These are phyloP conservation scores for Ceratopteris richardii DNA, from an alignment of 75 land plant species.

Conservation along the genomic window DNA sequence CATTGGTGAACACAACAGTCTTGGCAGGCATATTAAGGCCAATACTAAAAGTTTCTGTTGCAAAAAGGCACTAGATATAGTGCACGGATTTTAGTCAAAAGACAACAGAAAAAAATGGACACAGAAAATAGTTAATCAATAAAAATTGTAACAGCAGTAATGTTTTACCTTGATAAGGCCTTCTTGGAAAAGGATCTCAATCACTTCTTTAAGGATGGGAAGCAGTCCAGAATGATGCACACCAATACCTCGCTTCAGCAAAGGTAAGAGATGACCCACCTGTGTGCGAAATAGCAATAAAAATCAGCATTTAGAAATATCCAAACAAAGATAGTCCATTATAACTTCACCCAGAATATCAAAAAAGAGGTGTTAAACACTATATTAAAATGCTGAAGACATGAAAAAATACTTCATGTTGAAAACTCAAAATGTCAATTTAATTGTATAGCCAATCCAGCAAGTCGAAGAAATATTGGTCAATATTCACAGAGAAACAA, in stretches of 20 bases:
- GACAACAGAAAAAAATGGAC: too few relatives aligned
- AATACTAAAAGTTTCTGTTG: slow-evolving; percentile 99
- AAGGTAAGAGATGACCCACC: slow-evolving; percentile 85
- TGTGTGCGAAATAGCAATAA: slow-evolving; percentile 13
- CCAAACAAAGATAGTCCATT: too few relatives aligned
- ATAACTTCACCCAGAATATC: too few relatives aligned
- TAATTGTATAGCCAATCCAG: too few relatives aligned
- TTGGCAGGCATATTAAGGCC: slow-evolving; percentile 99
- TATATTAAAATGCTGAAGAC: too few relatives aligned
- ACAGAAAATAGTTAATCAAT: slow-evolving; percentile 6
- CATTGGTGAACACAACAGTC: slow-evolving; percentile 94
- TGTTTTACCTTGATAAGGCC: slow-evolving; percentile 85
- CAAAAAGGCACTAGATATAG: slow-evolving; percentile 91
- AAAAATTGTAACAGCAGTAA: not conserved
- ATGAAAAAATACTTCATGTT: too few relatives aligned
- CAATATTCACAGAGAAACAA: too few relatives aligned
- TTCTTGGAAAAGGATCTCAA: slow-evolving; percentile 97
- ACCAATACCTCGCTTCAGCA: slow-evolving; percentile 89
- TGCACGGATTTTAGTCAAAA: too few relatives aligned
- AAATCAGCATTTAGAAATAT: not conserved
- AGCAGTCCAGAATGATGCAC: slow-evolving; percentile 99
- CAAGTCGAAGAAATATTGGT: too few relatives aligned
- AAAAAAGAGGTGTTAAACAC: too few relatives aligned
- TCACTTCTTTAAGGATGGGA: slow-evolving; percentile 95
- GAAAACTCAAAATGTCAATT: too few relatives aligned